Evolutionary conservation across 306 rosid species (phyloP).

Genomic region (Phaseolus lunatus): DNA sequence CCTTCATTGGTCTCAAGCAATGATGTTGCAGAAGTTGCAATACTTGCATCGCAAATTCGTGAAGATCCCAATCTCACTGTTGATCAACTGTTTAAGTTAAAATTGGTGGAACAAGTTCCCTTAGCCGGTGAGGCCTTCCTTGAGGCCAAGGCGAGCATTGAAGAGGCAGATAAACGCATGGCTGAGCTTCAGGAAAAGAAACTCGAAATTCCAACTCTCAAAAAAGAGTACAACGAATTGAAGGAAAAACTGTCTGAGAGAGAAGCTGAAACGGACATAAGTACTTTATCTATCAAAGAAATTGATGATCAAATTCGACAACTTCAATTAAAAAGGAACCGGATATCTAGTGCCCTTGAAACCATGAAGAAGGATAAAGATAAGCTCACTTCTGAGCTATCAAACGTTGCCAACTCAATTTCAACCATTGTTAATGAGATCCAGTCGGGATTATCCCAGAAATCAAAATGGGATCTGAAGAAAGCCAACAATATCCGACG

Average conservation of each 20-base stretch:
- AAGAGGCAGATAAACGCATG: constrained; percentile 33
- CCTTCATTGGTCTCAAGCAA: constrained; percentile 36
- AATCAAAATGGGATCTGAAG: constrained; percentile 37
- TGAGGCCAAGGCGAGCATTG: constrained; percentile 34
- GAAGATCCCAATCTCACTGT: constrained; percentile 37
- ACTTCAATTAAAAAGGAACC: constrained; percentile 25
- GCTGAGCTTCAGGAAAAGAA: constrained; percentile 41
- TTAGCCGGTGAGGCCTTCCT: constrained; percentile 34
- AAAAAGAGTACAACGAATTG: constrained; percentile 36
- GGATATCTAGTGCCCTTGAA: constrained; percentile 20
- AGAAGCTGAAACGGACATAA: constrained; percentile 33
- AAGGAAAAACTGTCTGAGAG: constrained; percentile 23
- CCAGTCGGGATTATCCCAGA: constrained; percentile 26
- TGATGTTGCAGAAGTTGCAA: constrained; percentile 30
- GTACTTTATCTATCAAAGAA: constrained; percentile 12
- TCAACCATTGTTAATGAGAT: constrained; percentile 31
- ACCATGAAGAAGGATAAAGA: constrained; percentile 17
- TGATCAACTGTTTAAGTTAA: constrained; percentile 44
- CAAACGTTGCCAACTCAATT: constrained; percentile 34
- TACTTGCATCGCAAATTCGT: constrained; percentile 37
- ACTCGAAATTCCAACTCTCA: constrained; percentile 24
- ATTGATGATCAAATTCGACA: constrained; percentile 46
- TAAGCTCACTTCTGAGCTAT: constrained; percentile 25
- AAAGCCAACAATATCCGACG: constrained; percentile 11
- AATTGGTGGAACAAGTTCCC: constrained; percentile 46